A percentile compares a stretch with the other conserved stretches of the same genome.
phyloP scores from a whole-genome alignment of 345 rosid species.

The Noccaea caerulescens region DNA sequence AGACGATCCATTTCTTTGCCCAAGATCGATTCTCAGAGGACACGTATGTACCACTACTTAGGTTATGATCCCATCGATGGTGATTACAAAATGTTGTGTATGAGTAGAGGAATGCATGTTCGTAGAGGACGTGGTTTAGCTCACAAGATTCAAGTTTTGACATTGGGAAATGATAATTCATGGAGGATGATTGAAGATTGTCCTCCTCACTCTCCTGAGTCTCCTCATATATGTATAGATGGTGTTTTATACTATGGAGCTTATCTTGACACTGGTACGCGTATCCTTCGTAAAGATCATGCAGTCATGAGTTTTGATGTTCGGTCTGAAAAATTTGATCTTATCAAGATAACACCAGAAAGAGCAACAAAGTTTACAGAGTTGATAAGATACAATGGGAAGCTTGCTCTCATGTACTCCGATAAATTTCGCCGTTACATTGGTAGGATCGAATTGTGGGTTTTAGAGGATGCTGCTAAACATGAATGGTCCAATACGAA shows the following conservation, averaged over 20 bases:
- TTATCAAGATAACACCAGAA: neutral
- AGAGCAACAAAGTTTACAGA: neutral
- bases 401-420: conserved; percentile 4
- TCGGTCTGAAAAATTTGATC: conserved; percentile 6
- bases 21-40: neutral
- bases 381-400: conserved; percentile 23
- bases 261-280: neutral
- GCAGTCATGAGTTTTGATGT: conserved; percentile 28
- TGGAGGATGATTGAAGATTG: conserved; percentile 15
- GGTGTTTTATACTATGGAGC: conserved; percentile 29
- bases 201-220: conserved; percentile 17
- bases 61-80: conserved; percentile 32
- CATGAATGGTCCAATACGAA: neutral
- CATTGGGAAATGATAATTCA: neutral
- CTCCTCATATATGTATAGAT: conserved; percentile 24
- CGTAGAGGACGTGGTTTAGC: conserved; percentile 17
- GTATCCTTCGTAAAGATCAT: neutral
- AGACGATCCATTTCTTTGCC: conserved; percentile 16
- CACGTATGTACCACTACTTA: conserved; percentile 15
- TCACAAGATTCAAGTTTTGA: conserved; percentile 11
- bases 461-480: conserved; percentile 15
- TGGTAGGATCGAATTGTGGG: conserved; percentile 7
- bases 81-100: conserved; percentile 28
- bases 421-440: neutral
- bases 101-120: conserved; percentile 5